Base-by-base conservation (phyloP, 306 rosid genomes). In the Mucuna pruriens region DNA sequence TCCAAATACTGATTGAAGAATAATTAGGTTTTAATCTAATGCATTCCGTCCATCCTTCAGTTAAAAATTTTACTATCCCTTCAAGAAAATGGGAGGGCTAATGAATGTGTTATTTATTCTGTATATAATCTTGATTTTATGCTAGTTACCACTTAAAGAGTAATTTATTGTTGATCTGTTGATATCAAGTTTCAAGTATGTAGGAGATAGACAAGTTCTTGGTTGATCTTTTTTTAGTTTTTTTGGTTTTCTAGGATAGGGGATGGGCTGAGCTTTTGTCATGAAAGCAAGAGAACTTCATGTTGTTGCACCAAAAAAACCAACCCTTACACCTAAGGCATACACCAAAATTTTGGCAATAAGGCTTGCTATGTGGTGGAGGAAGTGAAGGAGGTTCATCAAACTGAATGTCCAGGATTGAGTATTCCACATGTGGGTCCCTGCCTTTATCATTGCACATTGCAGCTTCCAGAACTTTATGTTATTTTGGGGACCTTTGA, bases 401-500 rank as follows among this genome's bases (percentile, higher is more conserved):
- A 86, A 79, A 84, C 78, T 69, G 96, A 86, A 74, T 91, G 98
- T 83, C 97, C 93, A 4, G 94, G 96, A 71, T 84, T 93, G 79
- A 88, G 85, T 76, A 78, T 94, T 78, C 79, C 85, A 23, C 94
- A 82, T 65, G 87, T 74, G 45, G 87, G 92, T 15, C 91, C 97
- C 33, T 85, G 89, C 83, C 85, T 87, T 74, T 95, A 82, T 74
- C 92, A 90, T 44, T 95, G 99, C 87, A 82, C 65, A 65, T 88
- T 95, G 91, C 89, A 93, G 84, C 98, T 95, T 80, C 97, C 98
- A 11, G 94, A 91, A 61, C 70, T 90, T 75, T 73, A 87, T 29
- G 88, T 95, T 40, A 80, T 80, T n/a, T 93, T 98, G 16, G 93
- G 86, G 58, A 88, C 77, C 60, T 95, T 88, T 80, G 90, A 74